phyloP scores from a whole-genome alignment of 2,329 filamentous ascomycete genomes.

The Aspergillus neotritici region DNA sequence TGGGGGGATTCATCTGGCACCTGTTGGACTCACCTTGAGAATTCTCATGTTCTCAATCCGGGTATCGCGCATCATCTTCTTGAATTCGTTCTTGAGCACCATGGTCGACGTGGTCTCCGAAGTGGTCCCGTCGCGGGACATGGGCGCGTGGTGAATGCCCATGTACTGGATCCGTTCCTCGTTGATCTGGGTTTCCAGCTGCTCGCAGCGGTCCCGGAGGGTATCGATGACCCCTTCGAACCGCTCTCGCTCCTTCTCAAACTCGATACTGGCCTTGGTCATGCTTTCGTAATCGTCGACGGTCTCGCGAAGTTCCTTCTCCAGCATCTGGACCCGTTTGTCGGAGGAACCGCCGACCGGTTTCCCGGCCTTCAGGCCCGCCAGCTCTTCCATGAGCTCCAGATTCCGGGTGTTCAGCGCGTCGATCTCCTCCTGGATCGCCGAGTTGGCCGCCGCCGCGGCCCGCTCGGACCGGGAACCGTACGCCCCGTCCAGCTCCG shows the following conservation, averaged over 20 bases:
- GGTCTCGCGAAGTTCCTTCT: conserved; percentile 62
- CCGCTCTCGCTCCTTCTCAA: conserved; percentile 63
- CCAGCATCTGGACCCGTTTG: conserved; percentile 50
- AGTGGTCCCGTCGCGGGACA: conserved; percentile 29
- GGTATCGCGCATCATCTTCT: conserved; percentile 73
- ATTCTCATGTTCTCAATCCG: conserved; percentile 60
- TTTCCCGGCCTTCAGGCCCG: conserved; percentile 35
- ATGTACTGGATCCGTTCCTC: conserved; percentile 65
- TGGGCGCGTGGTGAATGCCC: conserved; percentile 52
- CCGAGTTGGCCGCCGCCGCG: conserved; percentile 55
- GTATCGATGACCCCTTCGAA: conserved; percentile 60
- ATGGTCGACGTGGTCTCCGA: conserved; percentile 60
- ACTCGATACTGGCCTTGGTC: conserved; percentile 63
- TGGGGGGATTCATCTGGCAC: no score
- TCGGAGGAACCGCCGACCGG: conserved; percentile 36
- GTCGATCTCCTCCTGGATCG: conserved; percentile 56
- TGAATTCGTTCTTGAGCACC: conserved; percentile 68
- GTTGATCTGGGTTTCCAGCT: conserved; percentile 57
- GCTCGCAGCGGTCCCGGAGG: conserved; percentile 59
- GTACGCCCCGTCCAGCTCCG: conserved; percentile 92
- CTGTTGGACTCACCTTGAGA: conserved; percentile 52
- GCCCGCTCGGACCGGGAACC: conserved; percentile 66
- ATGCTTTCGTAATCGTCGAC: conserved; percentile 65
- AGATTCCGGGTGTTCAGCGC: conserved; percentile 47
- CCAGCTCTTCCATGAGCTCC: conserved; percentile 45